Evolutionary conservation across 176 grass and related monocot genomes (phyloP).

Genomic region (Aegilops bicornis): DNA sequence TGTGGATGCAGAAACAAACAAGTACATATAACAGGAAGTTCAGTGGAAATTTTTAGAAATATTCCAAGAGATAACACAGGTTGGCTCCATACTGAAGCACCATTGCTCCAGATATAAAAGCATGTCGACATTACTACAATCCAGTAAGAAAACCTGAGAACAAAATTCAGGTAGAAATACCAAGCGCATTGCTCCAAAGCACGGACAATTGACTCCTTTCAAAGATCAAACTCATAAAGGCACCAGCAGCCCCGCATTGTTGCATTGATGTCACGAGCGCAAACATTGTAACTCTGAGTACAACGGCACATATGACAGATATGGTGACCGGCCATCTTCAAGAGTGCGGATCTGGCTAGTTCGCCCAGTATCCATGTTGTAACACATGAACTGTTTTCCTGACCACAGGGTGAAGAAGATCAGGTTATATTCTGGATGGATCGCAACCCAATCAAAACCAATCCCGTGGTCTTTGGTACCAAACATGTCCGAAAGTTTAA

Average conservation of each 20-base stretch:
- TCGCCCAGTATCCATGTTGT: not conserved
- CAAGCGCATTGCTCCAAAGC: not conserved
- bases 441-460: not conserved
- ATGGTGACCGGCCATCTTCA: not conserved
- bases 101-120: not conserved
- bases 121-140: too few species aligned
- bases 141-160: not conserved
- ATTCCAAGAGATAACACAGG: not conserved
- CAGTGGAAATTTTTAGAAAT: not conserved
- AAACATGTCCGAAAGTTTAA: not conserved
- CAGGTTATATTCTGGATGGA: not conserved
- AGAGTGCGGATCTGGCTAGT: not conserved
- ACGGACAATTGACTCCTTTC: not conserved
- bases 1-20: not conserved
- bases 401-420: not conserved
- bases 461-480: too few species aligned
- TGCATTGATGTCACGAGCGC: not conserved
- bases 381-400: not conserved
- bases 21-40: not conserved
- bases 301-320: not conserved
- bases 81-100: not conserved
- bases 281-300: not conserved
- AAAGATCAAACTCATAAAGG: not conserved
- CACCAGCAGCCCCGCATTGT: not conserved
- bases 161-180: not conserved